Evolutionary conservation across 2,329 filamentous ascomycete genomes (phyloP), one percentile per base, ranked within the genome.

Genomic region (Claviceps quebecensis): DNA sequence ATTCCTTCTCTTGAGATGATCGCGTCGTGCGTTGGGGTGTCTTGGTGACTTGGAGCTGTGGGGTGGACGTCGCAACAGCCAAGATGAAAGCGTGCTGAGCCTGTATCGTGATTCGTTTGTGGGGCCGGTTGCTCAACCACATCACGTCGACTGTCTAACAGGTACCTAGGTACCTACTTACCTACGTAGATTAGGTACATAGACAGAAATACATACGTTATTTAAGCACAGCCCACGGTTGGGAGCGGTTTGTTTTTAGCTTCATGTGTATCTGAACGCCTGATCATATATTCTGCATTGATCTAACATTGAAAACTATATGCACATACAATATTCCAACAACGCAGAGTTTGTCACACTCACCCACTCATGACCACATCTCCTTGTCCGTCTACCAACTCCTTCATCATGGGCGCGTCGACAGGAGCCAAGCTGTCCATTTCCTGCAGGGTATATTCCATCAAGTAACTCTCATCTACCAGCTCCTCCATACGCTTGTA

Each of bases 371-470:
- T 49, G 9, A 49, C 41, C n/a, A 23, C 14, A 43, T 53, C 50
- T 26, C 7, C 50, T 22, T 45, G 29, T 23, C 51, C 69, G 53
- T 63, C 72, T 54, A 64, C 72, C 44, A 59, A 49, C 48, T 68
- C 61, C 52, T 60, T 63, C 62, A 68, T 64, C 62, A 68, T 64
- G 47, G 59, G 46, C 17, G 56, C 56, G 50, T 64, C 63, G 9
- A 68, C 60, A 7, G 76, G 75, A 41, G 72, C 73, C 55, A 84
- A 75, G 64, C 76, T 85, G 62, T 95, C 89, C 90, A 97, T 97
- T 71, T 95, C 87, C 61, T 83, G 78, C 56, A 97, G 72, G 56
- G 91, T 94, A 76, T 94, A 97, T 67, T 95, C 88, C 41, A 97
- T 79, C 60, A 98, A 69, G 68, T 90, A 97, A 63, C 90, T 95